phyloP scores from a whole-genome alignment of 768 basidiomycete genomes.

The Auriscalpium vulgare region DNA sequence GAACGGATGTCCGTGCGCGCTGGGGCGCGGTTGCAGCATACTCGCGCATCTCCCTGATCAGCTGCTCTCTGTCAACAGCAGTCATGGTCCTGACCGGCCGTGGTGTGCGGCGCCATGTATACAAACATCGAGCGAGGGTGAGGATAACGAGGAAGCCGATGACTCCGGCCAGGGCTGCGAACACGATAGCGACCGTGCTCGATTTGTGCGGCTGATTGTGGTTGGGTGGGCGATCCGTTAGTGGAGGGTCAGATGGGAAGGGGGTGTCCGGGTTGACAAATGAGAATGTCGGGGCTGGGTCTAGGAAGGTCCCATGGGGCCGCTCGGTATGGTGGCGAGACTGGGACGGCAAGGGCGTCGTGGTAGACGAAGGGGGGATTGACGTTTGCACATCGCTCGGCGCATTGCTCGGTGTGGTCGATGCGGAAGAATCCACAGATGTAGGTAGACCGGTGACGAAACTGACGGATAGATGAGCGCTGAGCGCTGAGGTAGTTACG shows the following conservation, averaged over 20 bases:
- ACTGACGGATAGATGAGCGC: too few relatives aligned
- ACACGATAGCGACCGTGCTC: conserved; percentile 29
- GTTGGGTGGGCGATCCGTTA: conserved; percentile 1
- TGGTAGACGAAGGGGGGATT: too few relatives aligned
- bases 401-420: too few relatives aligned
- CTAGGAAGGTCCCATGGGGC: too few relatives aligned
- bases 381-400: too few relatives aligned
- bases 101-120: conserved; percentile 38
- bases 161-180: conserved; percentile 39
- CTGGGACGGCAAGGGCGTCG: too few relatives aligned
- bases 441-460: too few relatives aligned
- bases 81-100: conserved; percentile 32
- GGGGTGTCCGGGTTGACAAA: too few relatives aligned
- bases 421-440: too few relatives aligned
- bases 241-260: conserved; percentile 1
- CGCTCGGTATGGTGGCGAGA: too few relatives aligned
- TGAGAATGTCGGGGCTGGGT: too few relatives aligned
- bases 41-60: conserved; percentile 46
- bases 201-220: conserved; percentile 2
- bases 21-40: conserved; percentile 30
- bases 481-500: too few relatives aligned
- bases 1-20: conserved; percentile 11
- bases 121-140: conserved; percentile 32
- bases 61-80: conserved; percentile 34
- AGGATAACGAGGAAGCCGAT: conserved; percentile 28